Percentiles rank a stretch among this genome's conserved stretches.
Conservation (phyloP, 2,329 filamentous ascomycete species). For the Xylariales sp. region DNA sequence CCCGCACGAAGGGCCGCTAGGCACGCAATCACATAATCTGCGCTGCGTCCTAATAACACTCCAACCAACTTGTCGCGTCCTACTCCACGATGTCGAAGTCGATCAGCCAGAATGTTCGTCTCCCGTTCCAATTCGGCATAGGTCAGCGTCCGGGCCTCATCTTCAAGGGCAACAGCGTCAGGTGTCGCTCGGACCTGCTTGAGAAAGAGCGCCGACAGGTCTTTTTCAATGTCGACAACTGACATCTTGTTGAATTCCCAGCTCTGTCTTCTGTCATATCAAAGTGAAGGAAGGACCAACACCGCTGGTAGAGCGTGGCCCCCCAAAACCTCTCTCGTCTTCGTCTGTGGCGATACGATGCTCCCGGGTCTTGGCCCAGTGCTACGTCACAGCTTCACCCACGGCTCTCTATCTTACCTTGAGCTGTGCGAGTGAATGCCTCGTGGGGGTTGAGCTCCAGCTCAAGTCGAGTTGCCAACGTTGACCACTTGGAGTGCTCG, state of each 20-base stretch:
- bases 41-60: conserved; percentile 69
- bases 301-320: not conserved
- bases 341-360: no score
- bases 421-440: no score
- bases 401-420: no score
- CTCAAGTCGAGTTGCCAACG: no score
- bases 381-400: no score
- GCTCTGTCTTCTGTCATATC: not conserved
- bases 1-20: conserved; percentile 73
- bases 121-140: conserved; percentile 68
- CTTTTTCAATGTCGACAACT: conserved; percentile 65
- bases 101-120: conserved; percentile 59
- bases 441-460: no score
- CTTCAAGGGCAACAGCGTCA: conserved; percentile 66
- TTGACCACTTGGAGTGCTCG: no score
- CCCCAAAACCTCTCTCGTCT: no score
- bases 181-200: conserved; percentile 66
- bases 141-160: conserved; percentile 61
- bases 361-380: no score
- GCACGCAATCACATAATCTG: conserved; percentile 74
- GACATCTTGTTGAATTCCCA: conserved; percentile 42
- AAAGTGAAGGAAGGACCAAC: not conserved
- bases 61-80: conserved; percentile 70
- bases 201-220: conserved; percentile 67
- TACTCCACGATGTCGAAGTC: conserved; percentile 63